Percentiles rank a stretch among this genome's conserved stretches.
Evolutionary conservation across 768 basidiomycete species (phyloP).

Genomic region (Amanita inopinata): DNA sequence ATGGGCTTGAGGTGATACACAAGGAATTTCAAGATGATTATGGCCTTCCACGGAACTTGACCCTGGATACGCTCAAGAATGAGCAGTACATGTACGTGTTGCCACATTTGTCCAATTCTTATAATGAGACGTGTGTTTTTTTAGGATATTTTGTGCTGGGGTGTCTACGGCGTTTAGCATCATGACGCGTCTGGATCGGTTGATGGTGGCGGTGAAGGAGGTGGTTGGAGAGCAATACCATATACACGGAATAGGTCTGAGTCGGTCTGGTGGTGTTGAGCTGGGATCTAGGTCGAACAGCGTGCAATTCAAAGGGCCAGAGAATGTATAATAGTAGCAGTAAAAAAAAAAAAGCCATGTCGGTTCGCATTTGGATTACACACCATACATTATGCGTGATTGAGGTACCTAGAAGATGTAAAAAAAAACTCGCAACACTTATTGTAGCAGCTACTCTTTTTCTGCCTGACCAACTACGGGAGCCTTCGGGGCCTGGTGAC

Average conservation of each 20-base stretch:
- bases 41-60: constrained; percentile 62
- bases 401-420: too few relatives aligned
- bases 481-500: too few relatives aligned
- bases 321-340: constrained; percentile 9
- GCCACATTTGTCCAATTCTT: background rate
- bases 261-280: constrained; percentile 18
- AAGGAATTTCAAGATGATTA: constrained; percentile 67
- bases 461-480: too few relatives aligned
- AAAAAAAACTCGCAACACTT: too few relatives aligned
- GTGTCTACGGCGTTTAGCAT: constrained; percentile 61
- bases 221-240: constrained; percentile 83
- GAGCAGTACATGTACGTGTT: constrained; percentile 67
- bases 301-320: constrained; percentile 9
- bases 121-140: background rate
- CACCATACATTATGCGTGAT: too few relatives aligned
- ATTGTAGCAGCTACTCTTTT: too few relatives aligned
- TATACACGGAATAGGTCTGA: constrained; percentile 55
- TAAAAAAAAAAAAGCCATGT: too few relatives aligned
- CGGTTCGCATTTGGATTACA: too few relatives aligned
- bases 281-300: constrained; percentile 21
- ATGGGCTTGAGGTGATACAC: constrained; percentile 59
- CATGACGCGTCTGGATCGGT: constrained; percentile 60
- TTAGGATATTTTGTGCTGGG: constrained; percentile 62
- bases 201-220: constrained; percentile 80
- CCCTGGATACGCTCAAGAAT: constrained; percentile 62